Conservation (phyloP, 164 flowering plant genomes). For the Cinnamomum micranthum region DNA sequence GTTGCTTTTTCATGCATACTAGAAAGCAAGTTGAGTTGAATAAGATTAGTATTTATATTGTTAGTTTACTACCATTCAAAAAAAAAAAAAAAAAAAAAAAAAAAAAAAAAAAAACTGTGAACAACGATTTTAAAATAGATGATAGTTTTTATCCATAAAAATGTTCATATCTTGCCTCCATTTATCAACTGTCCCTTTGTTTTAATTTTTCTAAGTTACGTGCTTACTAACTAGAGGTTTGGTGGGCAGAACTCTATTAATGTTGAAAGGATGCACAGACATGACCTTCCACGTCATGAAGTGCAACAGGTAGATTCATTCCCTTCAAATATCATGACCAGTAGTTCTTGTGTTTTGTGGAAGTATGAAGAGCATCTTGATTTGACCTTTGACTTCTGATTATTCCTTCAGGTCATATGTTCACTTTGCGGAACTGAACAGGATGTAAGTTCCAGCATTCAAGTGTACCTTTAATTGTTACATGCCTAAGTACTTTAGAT, state of each 20-base stretch:
- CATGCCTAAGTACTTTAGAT: background rate
- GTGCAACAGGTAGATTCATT: conserved; percentile 48
- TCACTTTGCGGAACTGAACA: conserved; percentile 88
- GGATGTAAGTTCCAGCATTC: conserved; percentile 42
- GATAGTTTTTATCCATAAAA: too few relatives aligned
- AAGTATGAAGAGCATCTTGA: background rate
- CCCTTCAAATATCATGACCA: background rate
- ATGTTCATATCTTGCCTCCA: background rate
- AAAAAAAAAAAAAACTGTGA: too few relatives aligned
- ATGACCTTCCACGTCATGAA: conserved; percentile 83
- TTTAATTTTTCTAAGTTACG: too few relatives aligned
- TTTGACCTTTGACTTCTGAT: background rate
- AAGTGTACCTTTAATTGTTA: background rate
- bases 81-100: too few relatives aligned
- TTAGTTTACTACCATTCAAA: too few relatives aligned
- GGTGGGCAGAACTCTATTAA: conserved; percentile 56
- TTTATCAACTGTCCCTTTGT: background rate
- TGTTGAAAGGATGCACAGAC: conserved; percentile 51
- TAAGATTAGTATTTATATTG: too few relatives aligned
- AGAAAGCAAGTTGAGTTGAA: background rate
- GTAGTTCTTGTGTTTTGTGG: background rate
- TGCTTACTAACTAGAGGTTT: background rate
- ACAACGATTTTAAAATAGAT: too few relatives aligned
- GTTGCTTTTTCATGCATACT: background rate
- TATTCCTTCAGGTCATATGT: conserved; percentile 62